Evolutionary conservation across 306 rosid species (phyloP), one percentile per base, ranked within the genome.

Genomic region (Castanea sativa): DNA sequence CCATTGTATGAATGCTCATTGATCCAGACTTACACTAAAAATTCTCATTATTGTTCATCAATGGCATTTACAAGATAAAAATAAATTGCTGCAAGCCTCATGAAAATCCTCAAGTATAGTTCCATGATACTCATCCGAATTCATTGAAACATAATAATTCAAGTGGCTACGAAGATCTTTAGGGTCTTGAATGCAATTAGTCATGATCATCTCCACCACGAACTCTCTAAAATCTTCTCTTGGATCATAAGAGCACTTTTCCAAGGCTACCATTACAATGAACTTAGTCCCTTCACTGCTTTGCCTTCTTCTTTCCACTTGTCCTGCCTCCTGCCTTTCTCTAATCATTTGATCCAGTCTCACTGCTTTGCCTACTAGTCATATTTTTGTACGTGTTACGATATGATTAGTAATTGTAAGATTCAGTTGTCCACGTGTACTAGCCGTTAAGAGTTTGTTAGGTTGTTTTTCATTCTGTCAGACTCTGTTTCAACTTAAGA

Each of bases 101-200:
- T 92, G 94, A 67, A 91, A 95, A 51, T 87, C 91, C 83, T 91
- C 91, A 1, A 93, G 85, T 71, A 95, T 90, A 65, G 84, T 81
- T 52, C 81, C 77, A 69, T 76, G 94, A 33, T 86, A 90, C 49
- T 91, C 88, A 23, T 89, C 82, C 0, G 91, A 85, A 73, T 95
- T 95, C 96, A 91, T 85, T 0, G 97, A 95, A 75, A 93, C 79
- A 80, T 95, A 95, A 73, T 93, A 93, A n/a, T 95, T 91, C 88
- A 95, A 80, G 14, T 93, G 85, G 69, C 83, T 90, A 1, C 99
- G 87, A 51, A 95, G 98, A 79, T 95, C 98, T 79, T 90, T 86
- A 0, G 92, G 87, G 8, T 89, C 88, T 59, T 88, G 80, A 57
- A 93, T 91, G 79, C 87, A 90, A n/a, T 93, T 92, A 0, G 76